Conservation (phyloP, 176 grass and related monocot species). For the Phoenix roebelenii region DNA sequence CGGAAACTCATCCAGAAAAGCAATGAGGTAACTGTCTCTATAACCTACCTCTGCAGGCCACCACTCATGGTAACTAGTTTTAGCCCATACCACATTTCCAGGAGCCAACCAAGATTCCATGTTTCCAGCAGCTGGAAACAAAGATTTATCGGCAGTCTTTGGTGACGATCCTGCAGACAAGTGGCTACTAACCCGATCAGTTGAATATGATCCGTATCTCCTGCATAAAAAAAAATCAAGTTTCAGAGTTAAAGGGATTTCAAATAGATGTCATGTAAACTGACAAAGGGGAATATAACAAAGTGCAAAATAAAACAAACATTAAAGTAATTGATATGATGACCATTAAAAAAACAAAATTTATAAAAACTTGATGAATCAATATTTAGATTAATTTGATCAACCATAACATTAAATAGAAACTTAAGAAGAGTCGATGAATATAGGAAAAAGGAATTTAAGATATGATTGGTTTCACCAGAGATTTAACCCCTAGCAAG, state of each 20-base stretch:
- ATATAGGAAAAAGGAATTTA: too few relatives aligned
- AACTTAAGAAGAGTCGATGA: too few relatives aligned
- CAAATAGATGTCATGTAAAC: not conserved
- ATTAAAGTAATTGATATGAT: too few relatives aligned
- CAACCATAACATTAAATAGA: too few relatives aligned
- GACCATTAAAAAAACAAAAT: too few relatives aligned
- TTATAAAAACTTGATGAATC: too few relatives aligned
- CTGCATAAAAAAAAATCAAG: conserved; percentile 8
- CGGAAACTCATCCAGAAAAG: not conserved
- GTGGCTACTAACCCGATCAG: conserved; percentile 20
- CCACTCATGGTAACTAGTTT: conserved; percentile 31
- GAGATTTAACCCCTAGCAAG: too few relatives aligned
- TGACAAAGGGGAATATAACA: not conserved
- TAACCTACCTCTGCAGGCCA: conserved; percentile 38
- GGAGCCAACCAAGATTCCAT: conserved; percentile 28
- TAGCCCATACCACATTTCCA: conserved; percentile 44
- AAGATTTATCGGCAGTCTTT: conserved; percentile 11
- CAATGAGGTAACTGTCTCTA: not conserved
- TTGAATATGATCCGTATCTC: conserved; percentile 7
- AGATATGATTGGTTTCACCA: too few relatives aligned
- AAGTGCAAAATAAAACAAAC: too few relatives aligned
- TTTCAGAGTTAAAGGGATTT: not conserved
- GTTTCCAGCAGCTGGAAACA: conserved; percentile 1
- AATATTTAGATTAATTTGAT: too few relatives aligned
- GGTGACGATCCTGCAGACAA: conserved; percentile 24